Evolutionary conservation across 768 basidiomycete genomes (phyloP).

Genomic region (Rhodosporidiobolus sp.): DNA sequence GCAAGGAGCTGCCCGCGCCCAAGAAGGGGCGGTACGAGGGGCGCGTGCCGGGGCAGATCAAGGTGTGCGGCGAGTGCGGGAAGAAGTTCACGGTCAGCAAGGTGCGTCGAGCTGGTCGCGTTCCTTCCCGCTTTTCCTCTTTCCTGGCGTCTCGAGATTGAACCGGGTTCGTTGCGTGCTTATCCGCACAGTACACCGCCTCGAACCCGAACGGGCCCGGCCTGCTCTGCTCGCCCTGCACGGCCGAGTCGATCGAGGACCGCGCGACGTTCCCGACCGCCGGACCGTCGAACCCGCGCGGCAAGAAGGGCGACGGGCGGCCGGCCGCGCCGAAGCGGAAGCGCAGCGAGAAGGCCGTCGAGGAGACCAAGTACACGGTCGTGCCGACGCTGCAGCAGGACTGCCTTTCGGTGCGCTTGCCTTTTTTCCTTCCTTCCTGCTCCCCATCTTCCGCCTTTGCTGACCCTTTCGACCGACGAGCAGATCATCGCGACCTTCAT

Average conservation of each 20-base stretch:
- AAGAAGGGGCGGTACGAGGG: conserved; percentile 37
- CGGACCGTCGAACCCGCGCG: too few species aligned
- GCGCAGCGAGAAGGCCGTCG: conserved; percentile 64
- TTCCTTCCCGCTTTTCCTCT: background rate
- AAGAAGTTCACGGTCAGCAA: conserved; percentile 72
- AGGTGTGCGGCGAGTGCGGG: conserved; percentile 73
- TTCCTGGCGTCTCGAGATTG: background rate
- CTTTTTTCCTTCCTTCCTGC: background rate
- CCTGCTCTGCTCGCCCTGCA: conserved; percentile 79
- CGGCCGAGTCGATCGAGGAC: conserved; percentile 70
- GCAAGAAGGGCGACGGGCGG: conserved; percentile 7
- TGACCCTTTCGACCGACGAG: background rate
- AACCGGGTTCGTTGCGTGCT: too few species aligned
- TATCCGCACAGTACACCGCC: conserved; percentile 75
- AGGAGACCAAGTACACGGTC: conserved; percentile 61
- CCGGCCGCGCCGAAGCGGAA: conserved; percentile 58
- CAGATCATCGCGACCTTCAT: conserved; percentile 90
- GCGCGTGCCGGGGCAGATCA: conserved; percentile 62
- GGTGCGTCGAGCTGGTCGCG: conserved; percentile 55
- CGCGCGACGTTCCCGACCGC: conserved; percentile 48
- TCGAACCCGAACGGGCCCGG: conserved; percentile 68
- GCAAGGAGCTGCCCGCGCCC: conserved; percentile 65
- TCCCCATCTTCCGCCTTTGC: background rate
- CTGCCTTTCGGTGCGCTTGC: conserved; percentile 67
- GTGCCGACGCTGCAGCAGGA: conserved; percentile 70